phyloP scores from a whole-genome alignment of 2,329 filamentous ascomycete species.

The Pyrenophora teres region DNA sequence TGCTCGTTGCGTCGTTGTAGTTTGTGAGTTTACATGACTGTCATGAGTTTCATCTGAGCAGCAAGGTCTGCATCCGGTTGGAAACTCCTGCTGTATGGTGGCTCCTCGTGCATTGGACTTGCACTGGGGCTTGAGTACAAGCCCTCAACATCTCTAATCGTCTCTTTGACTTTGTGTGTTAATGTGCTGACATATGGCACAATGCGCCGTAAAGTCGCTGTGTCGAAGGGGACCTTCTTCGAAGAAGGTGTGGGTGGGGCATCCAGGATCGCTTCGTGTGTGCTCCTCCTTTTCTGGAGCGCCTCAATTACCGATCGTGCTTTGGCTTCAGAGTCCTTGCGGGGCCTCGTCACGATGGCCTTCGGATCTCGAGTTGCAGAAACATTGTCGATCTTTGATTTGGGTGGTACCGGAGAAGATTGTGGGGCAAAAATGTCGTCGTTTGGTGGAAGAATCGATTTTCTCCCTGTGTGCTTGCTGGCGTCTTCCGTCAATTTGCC shows the following conservation, averaged over 20 bases:
- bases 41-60: slow-evolving; percentile 49
- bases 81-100: slow-evolving; percentile 44
- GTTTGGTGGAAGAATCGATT: slow-evolving; percentile 44
- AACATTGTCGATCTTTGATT: slow-evolving; percentile 29
- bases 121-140: slow-evolving; percentile 52
- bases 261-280: slow-evolving; percentile 32
- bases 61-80: slow-evolving; percentile 41
- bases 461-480: slow-evolving; percentile 27
- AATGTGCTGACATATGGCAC: slow-evolving; percentile 59
- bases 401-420: slow-evolving; percentile 37
- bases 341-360: slow-evolving; percentile 50
- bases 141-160: slow-evolving; percentile 54
- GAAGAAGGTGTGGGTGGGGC: slow-evolving; percentile 37
- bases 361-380: slow-evolving; percentile 32
- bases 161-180: slow-evolving; percentile 55
- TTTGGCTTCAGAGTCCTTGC: slow-evolving; percentile 62
- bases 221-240: slow-evolving; percentile 69
- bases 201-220: slow-evolving; percentile 65
- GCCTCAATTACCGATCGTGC: slow-evolving; percentile 67
- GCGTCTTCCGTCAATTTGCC: slow-evolving; percentile 29
- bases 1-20: slow-evolving; percentile 24
- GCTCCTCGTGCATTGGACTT: slow-evolving; percentile 44
- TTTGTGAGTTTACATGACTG: slow-evolving; percentile 43
- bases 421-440: slow-evolving; percentile 45
- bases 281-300: slow-evolving; percentile 57